These are phyloP conservation scores for Hypoxylon rickii DNA, from an alignment of 495 filamentous ascomycete genomes.

Conservation along the genomic window DNA sequence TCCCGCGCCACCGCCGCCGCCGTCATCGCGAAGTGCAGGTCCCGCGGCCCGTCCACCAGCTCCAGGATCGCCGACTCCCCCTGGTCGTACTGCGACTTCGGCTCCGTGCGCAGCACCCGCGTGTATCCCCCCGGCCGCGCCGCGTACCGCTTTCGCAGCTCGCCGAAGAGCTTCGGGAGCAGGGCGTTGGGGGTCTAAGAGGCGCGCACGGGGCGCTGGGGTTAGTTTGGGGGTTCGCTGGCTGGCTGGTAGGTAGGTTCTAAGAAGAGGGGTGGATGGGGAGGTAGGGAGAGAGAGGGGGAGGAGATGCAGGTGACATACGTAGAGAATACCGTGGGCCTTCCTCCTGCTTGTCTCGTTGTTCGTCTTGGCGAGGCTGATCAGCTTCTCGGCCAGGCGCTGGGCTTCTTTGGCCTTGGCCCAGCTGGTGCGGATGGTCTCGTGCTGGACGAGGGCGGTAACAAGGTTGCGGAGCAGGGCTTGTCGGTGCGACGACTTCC, in stretches of 20 bases:
- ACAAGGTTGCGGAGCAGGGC: constrained; percentile 95
- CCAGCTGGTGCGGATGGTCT: constrained; percentile 93
- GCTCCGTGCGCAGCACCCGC: constrained; percentile 85
- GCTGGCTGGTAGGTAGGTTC: neutral
- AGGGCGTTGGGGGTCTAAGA: constrained; percentile 65
- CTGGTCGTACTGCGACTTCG: constrained; percentile 76
- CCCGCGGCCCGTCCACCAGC: constrained; percentile 90
- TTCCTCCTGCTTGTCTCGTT: constrained; percentile 71
- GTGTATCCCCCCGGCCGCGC: constrained; percentile 91
- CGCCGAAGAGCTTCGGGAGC: constrained; percentile 86
- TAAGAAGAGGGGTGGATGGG: neutral
- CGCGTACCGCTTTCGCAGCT: constrained; percentile 77
- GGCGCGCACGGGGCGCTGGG: too few relatives aligned
- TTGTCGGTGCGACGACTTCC: constrained; percentile 82
- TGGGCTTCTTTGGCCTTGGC: constrained; percentile 97
- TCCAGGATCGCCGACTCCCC: constrained; percentile 91
- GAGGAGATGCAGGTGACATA: constrained; percentile 51
- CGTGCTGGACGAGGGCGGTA: constrained; percentile 90
- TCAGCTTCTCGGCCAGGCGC: constrained; percentile 86
- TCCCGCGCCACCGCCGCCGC: constrained; percentile 74
- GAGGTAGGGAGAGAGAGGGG: neutral
- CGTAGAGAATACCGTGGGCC: constrained; percentile 78
- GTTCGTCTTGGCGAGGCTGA: constrained; percentile 90
- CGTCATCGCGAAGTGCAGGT: constrained; percentile 93
- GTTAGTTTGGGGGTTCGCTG: neutral